These are phyloP conservation scores for Effrenium voratum DNA, from an alignment of 73 alveolate genomes.

Conservation along the genomic window DNA sequence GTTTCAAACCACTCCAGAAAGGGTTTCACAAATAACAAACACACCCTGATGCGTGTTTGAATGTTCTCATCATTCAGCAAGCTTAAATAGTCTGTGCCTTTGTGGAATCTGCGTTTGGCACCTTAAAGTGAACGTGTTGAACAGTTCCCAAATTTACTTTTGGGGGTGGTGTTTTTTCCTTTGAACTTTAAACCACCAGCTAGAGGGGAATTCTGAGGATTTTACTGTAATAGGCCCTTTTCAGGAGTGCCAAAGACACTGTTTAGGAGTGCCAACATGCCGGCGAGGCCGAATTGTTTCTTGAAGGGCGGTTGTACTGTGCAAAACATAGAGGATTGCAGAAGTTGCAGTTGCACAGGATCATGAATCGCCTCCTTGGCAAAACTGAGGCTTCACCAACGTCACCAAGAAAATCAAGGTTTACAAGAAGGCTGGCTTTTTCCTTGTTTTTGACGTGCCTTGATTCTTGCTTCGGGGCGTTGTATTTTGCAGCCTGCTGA, in stretches of 20 bases:
- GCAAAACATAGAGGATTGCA: not conserved
- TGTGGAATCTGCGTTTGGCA: too few relatives aligned
- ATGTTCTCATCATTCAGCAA: too few relatives aligned
- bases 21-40: too few relatives aligned
- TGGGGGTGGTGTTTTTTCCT: too few relatives aligned
- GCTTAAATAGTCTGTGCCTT: too few relatives aligned
- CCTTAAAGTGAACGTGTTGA: too few relatives aligned
- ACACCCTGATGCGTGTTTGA: too few relatives aligned
- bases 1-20: too few relatives aligned
- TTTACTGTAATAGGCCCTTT: not conserved
- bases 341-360: not conserved
- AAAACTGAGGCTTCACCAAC: conserved; percentile 40
- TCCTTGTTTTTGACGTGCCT: not conserved
- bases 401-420: conserved; percentile 38
- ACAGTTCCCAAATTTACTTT: too few relatives aligned
- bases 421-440: conserved; percentile 38
- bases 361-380: too few relatives aligned
- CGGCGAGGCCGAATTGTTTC: not conserved
- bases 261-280: not conserved
- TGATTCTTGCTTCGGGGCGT: not conserved
- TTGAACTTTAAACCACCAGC: too few relatives aligned
- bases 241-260: not conserved
- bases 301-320: not conserved
- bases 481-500: too few relatives aligned
- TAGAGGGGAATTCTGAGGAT: not conserved